Conservation (phyloP, 179 eudicot species). For the Monotropa hypopitys region DNA sequence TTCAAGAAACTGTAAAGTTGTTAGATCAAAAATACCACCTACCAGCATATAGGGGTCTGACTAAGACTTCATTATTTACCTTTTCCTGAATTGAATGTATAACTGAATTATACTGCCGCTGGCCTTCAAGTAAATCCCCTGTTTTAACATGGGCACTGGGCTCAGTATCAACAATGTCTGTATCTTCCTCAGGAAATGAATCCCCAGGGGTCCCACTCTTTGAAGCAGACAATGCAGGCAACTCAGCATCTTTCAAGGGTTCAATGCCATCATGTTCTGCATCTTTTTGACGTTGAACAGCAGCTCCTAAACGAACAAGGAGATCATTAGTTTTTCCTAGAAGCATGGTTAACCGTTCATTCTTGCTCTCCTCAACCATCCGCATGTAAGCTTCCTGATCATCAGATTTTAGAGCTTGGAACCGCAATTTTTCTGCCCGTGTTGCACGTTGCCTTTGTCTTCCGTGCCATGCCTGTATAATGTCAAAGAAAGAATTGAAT, state of each 20-base stretch:
- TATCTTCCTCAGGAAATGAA: constrained; percentile 45
- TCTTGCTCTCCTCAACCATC: constrained; percentile 99
- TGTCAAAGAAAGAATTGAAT: not conserved
- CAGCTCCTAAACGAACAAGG: constrained; percentile 88
- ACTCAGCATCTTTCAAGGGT: constrained; percentile 46
- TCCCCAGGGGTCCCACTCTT: constrained; percentile 34
- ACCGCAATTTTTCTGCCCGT: constrained; percentile 73
- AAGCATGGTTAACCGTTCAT: constrained; percentile 86
- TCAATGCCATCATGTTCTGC: constrained; percentile 78
- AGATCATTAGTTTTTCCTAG: constrained; percentile 95
- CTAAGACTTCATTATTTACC: constrained; percentile 28
- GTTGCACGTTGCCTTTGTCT: constrained; percentile 94
- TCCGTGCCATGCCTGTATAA: constrained; percentile 87
- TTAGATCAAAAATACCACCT: not conserved
- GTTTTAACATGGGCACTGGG: constrained; percentile 30
- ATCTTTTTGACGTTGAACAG: constrained; percentile 96
- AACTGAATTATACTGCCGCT: constrained; percentile 87
- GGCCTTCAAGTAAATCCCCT: constrained; percentile 84
- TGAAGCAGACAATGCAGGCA: constrained; percentile 27
- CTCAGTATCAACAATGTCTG: constrained; percentile 39
- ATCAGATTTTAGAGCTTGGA: constrained; percentile 74
- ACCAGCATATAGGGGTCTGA: not conserved
- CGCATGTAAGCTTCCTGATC: constrained; percentile 95
- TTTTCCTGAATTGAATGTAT: constrained; percentile 97
- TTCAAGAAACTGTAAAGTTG: not conserved